Base-by-base conservation (phyloP, 805 yeast genomes). In the Ogataea pilisensis region DNA sequence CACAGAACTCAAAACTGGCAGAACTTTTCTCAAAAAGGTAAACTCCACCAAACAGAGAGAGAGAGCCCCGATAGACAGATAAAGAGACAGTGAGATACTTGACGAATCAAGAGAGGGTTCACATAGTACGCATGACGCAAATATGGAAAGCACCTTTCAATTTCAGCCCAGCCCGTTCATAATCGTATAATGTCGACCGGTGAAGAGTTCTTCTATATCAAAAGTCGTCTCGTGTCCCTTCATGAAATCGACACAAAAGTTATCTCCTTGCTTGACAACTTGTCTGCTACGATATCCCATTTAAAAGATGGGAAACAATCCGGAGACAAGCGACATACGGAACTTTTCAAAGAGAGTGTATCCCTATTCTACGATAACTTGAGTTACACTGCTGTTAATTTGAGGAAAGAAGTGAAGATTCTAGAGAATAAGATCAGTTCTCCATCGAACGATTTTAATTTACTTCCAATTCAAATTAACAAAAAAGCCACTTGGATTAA, bases 401-500 rank as follows among this genome's bases (percentile, higher is more conserved):
- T 85, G 26, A 67, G 89, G n/a, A 70, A 73, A 35, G 95, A 85
- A 51, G 77, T 85, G 33, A 76, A 77, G 54, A 53, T 73, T 12
- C 66, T 84, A 60, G 89, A 85, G 60, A 77, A 75, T 33, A 73
- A 73, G 51, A 72, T 70, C 26, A 80, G 77, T 9, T 72, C 70
- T 22, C 45, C 43, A 20, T 22, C 43, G 30, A 35, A 41, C 17
- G 49, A 42, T 16, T 41, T 51, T 13, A 50, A 75, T 65, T 73
- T 85, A 30, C 65, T 85, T 21, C 93, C 95, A 1, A 72, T 84
- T 3, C 70, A 73, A 31, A 75, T 85, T 19, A 83, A 81, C 38
- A 80, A 80, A 48, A 82, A 82, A 63, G 86, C 88, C 27, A 76
- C 85, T 5, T 72, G 75, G 64, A 72, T 82, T 22, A 88, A 89